phyloP scores from a whole-genome alignment of 202 grass and related monocot species.

The Brachypodium distachyon region DNA sequence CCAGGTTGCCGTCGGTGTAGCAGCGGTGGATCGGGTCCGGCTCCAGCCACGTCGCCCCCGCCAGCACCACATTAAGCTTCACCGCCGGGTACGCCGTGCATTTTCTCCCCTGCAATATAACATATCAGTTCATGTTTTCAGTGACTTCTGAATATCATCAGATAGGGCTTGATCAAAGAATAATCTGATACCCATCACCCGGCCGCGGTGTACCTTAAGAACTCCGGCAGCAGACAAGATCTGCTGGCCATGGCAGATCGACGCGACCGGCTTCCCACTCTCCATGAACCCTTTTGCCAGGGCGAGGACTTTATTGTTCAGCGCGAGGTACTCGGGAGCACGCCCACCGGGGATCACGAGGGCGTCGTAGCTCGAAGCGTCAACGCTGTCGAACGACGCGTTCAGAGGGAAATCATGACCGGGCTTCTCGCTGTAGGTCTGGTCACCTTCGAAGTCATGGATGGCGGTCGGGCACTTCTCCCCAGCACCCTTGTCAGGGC shows the following conservation, averaged over 20 bases:
- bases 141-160: background rate
- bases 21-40: conserved; percentile 79
- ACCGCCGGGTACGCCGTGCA: conserved; percentile 93
- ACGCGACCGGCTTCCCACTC: conserved; percentile 67
- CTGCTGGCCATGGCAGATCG: conserved; percentile 90
- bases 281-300: conserved; percentile 67
- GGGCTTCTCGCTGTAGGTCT: conserved; percentile 95
- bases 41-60: conserved; percentile 75
- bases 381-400: conserved; percentile 54
- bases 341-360: conserved; percentile 87
- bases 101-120: conserved; percentile 67
- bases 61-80: conserved; percentile 85
- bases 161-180: no score
- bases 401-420: conserved; percentile 84
- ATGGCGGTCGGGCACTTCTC: conserved; percentile 87
- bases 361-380: conserved; percentile 60
- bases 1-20: conserved; percentile 79
- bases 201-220: conserved; percentile 75
- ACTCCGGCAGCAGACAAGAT: conserved; percentile 87
- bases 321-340: conserved; percentile 71
- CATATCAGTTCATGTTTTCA: no score
- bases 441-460: conserved; percentile 94
- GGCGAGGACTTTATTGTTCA: conserved; percentile 60
- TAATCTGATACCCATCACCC: no score
- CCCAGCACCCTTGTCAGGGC: conserved; percentile 54